Conservation (phyloP, 2,329 filamentous ascomycete species). For the Paramyrothecium roridum region DNA sequence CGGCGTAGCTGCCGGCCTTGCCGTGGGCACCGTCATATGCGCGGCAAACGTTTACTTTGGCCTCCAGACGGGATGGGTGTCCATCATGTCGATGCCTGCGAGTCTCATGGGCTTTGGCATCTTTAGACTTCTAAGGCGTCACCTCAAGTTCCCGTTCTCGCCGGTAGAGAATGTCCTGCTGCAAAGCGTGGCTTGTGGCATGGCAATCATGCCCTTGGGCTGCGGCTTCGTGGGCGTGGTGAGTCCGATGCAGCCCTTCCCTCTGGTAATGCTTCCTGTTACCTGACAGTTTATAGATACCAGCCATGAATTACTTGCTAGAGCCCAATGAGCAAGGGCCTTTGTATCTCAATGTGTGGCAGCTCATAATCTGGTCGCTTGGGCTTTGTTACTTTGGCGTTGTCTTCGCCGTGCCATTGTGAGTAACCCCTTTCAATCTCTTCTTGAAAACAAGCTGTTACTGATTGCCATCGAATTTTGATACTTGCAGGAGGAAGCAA, state of each 20-base stretch:
- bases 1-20: constrained; percentile 73
- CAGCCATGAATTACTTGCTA: constrained; percentile 85
- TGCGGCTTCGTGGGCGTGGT: constrained; percentile 92
- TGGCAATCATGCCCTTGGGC: constrained; percentile 94
- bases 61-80: constrained; percentile 73
- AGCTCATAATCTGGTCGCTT: constrained; percentile 84
- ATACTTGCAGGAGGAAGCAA: constrained; percentile 60
- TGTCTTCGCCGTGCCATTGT: constrained; percentile 88
- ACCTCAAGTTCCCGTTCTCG: constrained; percentile 78
- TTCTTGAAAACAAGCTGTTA: not conserved
- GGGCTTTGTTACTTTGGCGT: constrained; percentile 96
- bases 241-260: constrained; percentile 19
- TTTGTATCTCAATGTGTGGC: constrained; percentile 67
- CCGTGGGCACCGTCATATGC: constrained; percentile 86
- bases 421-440: constrained; percentile 15
- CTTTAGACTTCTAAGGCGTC: constrained; percentile 74
- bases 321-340: constrained; percentile 75
- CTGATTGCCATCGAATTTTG: not conserved
- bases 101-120: constrained; percentile 92
- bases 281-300: constrained; percentile 49
- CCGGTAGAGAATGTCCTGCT: constrained; percentile 96
- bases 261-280: not conserved
- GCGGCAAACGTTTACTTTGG: constrained; percentile 99
- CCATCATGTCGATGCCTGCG: constrained; percentile 95
- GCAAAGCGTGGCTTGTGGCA: constrained; percentile 91